Evolutionary conservation across 352 stramenopile genomes (phyloP), one percentile per base, ranked within the genome.

Genomic region (Phytophthora tentaculata): DNA sequence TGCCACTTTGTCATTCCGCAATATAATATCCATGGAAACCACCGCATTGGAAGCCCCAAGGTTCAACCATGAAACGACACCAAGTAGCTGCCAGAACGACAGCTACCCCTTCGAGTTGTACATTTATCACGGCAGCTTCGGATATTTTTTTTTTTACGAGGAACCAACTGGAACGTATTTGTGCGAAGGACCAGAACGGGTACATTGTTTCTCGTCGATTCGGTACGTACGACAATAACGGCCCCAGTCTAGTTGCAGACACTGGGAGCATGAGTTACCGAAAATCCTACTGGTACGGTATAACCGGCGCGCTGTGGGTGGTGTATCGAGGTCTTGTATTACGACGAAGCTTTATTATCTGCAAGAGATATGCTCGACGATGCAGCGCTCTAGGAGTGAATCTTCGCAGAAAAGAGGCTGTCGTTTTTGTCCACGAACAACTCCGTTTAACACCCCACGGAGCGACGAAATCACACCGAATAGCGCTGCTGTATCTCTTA

Each of bases 401-500:
- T 0, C 54, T 76, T 8, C 47, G 16, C 14, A 28, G 60, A 7
- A 62, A 64, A 35, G 57, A 76, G 43, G 59, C 58, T 0, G 26
- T 73, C 0, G 47, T 76, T 1, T 76, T 68, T 61, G 56, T 73
- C 26, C 67, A 75, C 17, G 62, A 75, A 20, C 66, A 65, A 22
- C 35, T 65, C 20, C 61, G 61, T 10, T 41, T 75, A 20, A 67
- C 56, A 39, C 48, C 56, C 3, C 24, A 66, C 17, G 45, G 45
- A 1, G 54, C 63, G 4, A 61, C 63, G 7, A 73, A 65, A 12
- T 16, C 43, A 6, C 69, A 77, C 19, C 56, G 64, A 29, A 7
- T 65, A 19, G 59, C 23, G 12, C 24, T 77, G 39, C 16, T 77
- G 7, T 77, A 77, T n/a, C 12, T 70, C 9, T 37, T 77, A 24